Evolutionary conservation across 352 stramenopile species (phyloP), one percentile per base, ranked within the genome.

Genomic region (Phytophthora boehmeriae): DNA sequence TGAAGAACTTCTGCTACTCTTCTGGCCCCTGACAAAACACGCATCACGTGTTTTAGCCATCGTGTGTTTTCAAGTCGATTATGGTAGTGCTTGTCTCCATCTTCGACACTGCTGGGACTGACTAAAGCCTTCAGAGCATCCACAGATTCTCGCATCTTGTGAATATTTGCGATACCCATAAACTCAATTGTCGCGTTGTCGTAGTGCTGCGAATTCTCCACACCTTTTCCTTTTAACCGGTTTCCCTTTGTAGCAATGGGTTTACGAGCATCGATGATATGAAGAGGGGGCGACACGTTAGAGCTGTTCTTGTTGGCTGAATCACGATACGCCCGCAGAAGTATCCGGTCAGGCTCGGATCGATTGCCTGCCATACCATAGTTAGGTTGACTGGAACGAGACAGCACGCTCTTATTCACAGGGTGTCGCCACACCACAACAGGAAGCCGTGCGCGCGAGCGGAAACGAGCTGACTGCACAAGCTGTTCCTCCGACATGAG

Each of bases 151-250:
- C 97, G 95, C 79, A 99, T 98, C 53, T 97, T 97, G 83, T 99
- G 97, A 63, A 99, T 99, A 71, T 99, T 99, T 14, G 91, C 95
- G 65, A 99, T 99, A 20, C 97, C 96, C 85, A 98, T 97, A 75
- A 99, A 99, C 53, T 98, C 93, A 43, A 99, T 89, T 2, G 90
- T 96, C 10, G 90, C 88, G 46, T 97, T 96, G 47, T 96, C 83
- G 71, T 99, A 99, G 69, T 98, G 89, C 63, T 96, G 93, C 14
- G 92, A 97, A 73, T 98, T 98, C 69, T 99, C 97, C 35, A 98
- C 96, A 46, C 96, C 87, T 81, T 96, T 96, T 28, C 87, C 87
- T 49, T 90, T 91, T 27, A 94, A 65, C 1, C 83, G 78, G 55
- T 96, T 94, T 16, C 87, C 85, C 50, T 90, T 92, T 0, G 87